Percentiles rank a stretch among this genome's conserved stretches.
phyloP scores from a whole-genome alignment of 148 eudicot species.

The Rhododendron williamsianum region DNA sequence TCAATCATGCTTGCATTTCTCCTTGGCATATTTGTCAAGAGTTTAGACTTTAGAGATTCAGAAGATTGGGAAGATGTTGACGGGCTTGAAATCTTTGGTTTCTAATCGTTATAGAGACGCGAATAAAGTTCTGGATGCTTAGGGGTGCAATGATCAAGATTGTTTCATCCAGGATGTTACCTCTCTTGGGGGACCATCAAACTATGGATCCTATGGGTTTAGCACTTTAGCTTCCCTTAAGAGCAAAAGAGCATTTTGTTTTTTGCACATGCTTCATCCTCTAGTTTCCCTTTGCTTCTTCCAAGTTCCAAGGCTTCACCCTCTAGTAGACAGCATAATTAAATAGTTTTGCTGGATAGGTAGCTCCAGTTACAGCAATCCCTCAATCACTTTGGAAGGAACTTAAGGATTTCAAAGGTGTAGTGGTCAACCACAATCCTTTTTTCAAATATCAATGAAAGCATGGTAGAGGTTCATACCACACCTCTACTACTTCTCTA shows the following conservation, averaged over 20 bases:
- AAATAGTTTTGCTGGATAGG: not conserved
- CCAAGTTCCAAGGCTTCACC: not conserved
- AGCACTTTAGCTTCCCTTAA: not conserved
- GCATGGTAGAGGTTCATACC: not conserved
- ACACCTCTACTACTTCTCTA: not conserved
- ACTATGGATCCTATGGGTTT: not conserved
- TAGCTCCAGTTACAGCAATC: not conserved
- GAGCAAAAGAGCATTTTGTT: not conserved
- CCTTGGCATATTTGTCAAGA: not conserved
- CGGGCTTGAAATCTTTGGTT: not conserved
- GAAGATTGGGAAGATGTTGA: not conserved
- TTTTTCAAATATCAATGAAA: not conserved
- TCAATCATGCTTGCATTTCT: not conserved
- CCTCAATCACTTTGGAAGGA: not conserved
- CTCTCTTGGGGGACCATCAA: not conserved
- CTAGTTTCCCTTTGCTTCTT: not conserved
- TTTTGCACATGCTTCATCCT: not conserved
- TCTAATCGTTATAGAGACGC: not conserved
- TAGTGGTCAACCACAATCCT: not conserved
- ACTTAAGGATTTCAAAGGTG: not conserved
- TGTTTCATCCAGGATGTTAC: not conserved
- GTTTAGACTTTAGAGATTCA: not conserved
- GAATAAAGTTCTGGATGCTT: not conserved
- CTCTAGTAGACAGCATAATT: not conserved
- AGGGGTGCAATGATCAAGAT: not conserved